phyloP scores from a whole-genome alignment of 192 early-diverging fungal genomes.

The Lunasporangiospora selenospora region DNA sequence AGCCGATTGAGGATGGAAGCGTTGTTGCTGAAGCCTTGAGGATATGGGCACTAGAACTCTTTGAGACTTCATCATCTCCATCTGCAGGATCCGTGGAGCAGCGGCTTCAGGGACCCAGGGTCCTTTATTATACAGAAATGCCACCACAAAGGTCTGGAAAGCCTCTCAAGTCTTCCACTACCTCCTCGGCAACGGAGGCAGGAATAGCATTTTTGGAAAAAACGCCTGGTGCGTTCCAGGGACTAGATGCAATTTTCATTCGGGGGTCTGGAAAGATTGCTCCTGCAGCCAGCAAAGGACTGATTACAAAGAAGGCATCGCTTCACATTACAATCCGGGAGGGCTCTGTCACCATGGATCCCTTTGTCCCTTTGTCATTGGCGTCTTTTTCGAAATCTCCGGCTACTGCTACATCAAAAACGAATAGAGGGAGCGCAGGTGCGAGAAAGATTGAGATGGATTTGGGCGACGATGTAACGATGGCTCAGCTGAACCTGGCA shows the following conservation, averaged over 20 bases:
- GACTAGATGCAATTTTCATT: conserved; percentile 56
- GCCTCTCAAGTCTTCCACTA: neutral
- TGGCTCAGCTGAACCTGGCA: conserved; percentile 35
- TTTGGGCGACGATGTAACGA: conserved; percentile 31
- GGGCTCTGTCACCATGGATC: conserved; percentile 20
- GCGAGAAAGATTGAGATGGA: conserved; percentile 24
- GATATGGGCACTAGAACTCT: conserved; percentile 57
- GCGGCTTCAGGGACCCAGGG: conserved; percentile 31
- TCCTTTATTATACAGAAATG: conserved; percentile 2
- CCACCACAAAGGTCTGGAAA: conserved; percentile 5
- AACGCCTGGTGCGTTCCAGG: conserved; percentile 53
- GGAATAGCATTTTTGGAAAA: conserved; percentile 16
- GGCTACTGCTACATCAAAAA: no score
- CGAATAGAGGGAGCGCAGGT: no score
- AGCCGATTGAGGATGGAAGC: conserved; percentile 53
- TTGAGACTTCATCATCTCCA: conserved; percentile 22
- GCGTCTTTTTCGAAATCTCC: no score
- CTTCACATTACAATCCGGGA: conserved; percentile 8
- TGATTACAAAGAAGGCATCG: conserved; percentile 19
- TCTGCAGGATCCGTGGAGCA: neutral
- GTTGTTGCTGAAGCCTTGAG: conserved; percentile 54
- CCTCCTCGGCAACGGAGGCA: neutral
- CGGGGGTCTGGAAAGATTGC: conserved; percentile 35
- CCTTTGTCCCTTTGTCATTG: no score
- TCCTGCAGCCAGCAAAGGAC: neutral